Evolutionary conservation across 2,329 filamentous ascomycete genomes (phyloP).

Genomic region (Colletotrichum nymphaeae): DNA sequence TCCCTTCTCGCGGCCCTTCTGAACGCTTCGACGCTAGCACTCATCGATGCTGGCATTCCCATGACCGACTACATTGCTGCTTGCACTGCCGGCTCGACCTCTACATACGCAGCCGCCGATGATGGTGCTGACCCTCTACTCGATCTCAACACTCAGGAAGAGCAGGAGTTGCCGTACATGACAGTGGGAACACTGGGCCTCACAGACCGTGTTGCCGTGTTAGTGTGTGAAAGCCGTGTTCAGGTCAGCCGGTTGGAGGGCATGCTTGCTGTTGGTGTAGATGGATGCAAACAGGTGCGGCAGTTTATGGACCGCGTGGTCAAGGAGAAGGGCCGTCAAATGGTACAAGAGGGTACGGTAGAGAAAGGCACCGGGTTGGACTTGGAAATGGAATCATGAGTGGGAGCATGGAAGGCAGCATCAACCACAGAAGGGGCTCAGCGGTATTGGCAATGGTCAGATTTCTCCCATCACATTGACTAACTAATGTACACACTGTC

Average conservation of each 20-base stretch:
- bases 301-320: slow-evolving; percentile 85
- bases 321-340: slow-evolving; percentile 73
- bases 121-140: slow-evolving; percentile 81
- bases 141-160: slow-evolving; percentile 83
- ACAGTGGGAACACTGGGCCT: slow-evolving; percentile 85
- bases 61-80: slow-evolving; percentile 93
- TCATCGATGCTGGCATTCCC: slow-evolving; percentile 94
- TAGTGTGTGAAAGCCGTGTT: slow-evolving; percentile 91
- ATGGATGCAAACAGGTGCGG: slow-evolving; percentile 89
- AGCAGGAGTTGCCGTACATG: slow-evolving; percentile 88
- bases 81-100: slow-evolving; percentile 86
- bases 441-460: slow-evolving; percentile 17
- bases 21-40: slow-evolving; percentile 90
- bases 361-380: slow-evolving; percentile 60
- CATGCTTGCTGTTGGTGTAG: slow-evolving; percentile 92
- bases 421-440: slow-evolving; percentile 14
- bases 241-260: slow-evolving; percentile 85
- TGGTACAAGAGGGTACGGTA: slow-evolving; percentile 68
- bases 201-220: slow-evolving; percentile 79
- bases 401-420: slow-evolving; percentile 18
- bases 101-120: slow-evolving; percentile 72
- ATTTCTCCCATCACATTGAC: slow-evolving; percentile 12
- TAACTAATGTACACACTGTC: slow-evolving; percentile 17
- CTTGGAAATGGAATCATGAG: slow-evolving; percentile 61
- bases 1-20: slow-evolving; percentile 89